phyloP scores from a whole-genome alignment of 192 early-diverging fungal genomes.

The Coemansia interrupta region DNA sequence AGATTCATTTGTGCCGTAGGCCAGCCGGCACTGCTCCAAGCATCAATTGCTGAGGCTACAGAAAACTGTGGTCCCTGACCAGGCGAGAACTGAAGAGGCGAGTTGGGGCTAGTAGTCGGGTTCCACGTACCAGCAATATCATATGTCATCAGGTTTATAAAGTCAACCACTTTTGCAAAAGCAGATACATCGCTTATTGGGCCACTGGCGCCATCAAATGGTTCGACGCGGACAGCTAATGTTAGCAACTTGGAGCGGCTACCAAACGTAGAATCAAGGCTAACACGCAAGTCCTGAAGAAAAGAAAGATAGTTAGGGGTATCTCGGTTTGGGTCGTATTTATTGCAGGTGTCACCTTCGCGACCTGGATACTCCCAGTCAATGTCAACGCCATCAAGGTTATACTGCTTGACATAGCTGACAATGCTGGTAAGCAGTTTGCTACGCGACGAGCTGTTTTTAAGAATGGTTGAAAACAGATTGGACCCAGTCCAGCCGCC shows the following conservation, averaged over 20 bases:
- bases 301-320: constrained; percentile 59
- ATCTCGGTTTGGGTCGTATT: constrained; percentile 54
- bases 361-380: constrained; percentile 64
- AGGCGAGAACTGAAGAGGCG: constrained; percentile 40
- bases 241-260: constrained; percentile 54
- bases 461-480: constrained; percentile 56
- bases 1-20: constrained; percentile 53
- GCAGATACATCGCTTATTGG: constrained; percentile 51
- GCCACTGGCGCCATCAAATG: constrained; percentile 55
- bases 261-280: constrained; percentile 49
- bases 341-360: constrained; percentile 56
- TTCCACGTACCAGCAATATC: constrained; percentile 58
- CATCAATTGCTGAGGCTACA: constrained; percentile 40
- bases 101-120: constrained; percentile 55
- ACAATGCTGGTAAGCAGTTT: constrained; percentile 38
- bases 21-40: constrained; percentile 55
- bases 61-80: constrained; percentile 20
- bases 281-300: constrained; percentile 55
- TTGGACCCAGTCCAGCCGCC: constrained; percentile 72
- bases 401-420: constrained; percentile 28
- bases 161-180: constrained; percentile 58
- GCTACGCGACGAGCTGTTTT: constrained; percentile 25
- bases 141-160: constrained; percentile 66
- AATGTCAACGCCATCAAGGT: constrained; percentile 60
- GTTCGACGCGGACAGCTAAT: constrained; percentile 58